These are phyloP conservation scores for Plasmopara viticola DNA, from an alignment of 352 stramenopile genomes.

Conservation along the genomic window DNA sequence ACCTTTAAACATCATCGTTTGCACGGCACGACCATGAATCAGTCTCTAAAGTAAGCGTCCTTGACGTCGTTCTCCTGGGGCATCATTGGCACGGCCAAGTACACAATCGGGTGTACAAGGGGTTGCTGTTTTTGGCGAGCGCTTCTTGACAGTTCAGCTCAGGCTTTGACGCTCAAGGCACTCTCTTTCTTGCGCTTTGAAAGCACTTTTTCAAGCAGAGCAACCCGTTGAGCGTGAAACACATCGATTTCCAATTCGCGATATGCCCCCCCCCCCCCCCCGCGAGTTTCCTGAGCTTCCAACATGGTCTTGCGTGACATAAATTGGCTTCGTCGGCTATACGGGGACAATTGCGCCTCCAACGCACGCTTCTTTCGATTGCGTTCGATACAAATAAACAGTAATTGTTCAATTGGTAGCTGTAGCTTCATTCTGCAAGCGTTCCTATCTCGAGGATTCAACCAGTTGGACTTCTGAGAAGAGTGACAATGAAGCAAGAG, in stretches of 20 bases:
- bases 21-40: constrained; percentile 82
- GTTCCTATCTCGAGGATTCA: constrained; percentile 77
- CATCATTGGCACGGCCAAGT: constrained; percentile 19
- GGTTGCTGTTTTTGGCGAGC: constrained; percentile 42
- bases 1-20: constrained; percentile 93
- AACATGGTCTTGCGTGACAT: constrained; percentile 88
- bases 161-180: constrained; percentile 52
- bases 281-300: constrained; percentile 86
- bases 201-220: constrained; percentile 74
- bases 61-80: constrained; percentile 19
- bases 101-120: constrained; percentile 70
- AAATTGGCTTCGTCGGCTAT: constrained; percentile 94
- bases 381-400: constrained; percentile 90
- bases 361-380: constrained; percentile 82
- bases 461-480: constrained; percentile 48
- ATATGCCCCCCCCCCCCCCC: constrained; percentile 86
- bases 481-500: too few species aligned
- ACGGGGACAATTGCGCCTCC: constrained; percentile 85
- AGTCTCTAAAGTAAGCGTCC: constrained; percentile 84
- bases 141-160: constrained; percentile 25
- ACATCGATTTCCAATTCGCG: constrained; percentile 87
- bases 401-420: constrained; percentile 71
- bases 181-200: constrained; percentile 84
- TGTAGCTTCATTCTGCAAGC: constrained; percentile 58
- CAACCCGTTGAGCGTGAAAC: constrained; percentile 73